Evolutionary conservation across 805 yeast species (phyloP).

Genomic region (Zygotorulaspora chibaensis): DNA sequence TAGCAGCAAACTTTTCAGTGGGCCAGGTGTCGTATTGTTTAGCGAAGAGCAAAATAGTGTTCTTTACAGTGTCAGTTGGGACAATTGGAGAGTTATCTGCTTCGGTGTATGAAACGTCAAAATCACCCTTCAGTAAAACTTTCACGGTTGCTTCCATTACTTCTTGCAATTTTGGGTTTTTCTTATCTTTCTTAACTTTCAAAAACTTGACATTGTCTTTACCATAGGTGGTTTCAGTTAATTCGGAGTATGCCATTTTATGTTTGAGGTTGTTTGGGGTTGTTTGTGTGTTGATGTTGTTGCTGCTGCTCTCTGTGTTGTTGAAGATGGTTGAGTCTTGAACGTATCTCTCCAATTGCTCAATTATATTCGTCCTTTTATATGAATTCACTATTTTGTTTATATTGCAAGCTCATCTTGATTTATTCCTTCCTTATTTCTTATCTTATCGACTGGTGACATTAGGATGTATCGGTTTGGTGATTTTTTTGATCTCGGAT

Average conservation of each 20-base stretch:
- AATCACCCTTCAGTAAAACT: slow-evolving; percentile 69
- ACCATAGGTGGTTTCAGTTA: slow-evolving; percentile 67
- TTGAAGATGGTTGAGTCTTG: background rate
- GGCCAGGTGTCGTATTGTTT: slow-evolving; percentile 84
- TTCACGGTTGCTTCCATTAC: slow-evolving; percentile 81
- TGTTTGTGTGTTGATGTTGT: background rate
- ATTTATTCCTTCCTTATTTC: background rate
- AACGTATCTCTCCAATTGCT: background rate
- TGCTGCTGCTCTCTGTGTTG: background rate
- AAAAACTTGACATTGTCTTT: slow-evolving; percentile 90
- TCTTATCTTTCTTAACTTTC: slow-evolving; percentile 76
- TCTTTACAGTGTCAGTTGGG: slow-evolving; percentile 91
- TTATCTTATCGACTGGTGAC: background rate
- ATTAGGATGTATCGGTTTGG: background rate
- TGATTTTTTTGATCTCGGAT: background rate
- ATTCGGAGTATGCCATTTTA: slow-evolving; percentile 25
- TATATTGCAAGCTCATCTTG: background rate
- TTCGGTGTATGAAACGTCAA: slow-evolving; percentile 75
- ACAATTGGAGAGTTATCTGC: slow-evolving; percentile 89
- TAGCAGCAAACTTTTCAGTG: slow-evolving; percentile 84
- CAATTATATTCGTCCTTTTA: background rate
- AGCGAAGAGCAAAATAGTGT: slow-evolving; percentile 80
- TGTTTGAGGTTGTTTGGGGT: background rate
- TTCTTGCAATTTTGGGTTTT: slow-evolving; percentile 69
- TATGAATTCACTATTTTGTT: background rate